These are phyloP conservation scores for Fusarium staphyleae DNA, from an alignment of 2,329 filamentous ascomycete genomes.

Conservation along the genomic window DNA sequence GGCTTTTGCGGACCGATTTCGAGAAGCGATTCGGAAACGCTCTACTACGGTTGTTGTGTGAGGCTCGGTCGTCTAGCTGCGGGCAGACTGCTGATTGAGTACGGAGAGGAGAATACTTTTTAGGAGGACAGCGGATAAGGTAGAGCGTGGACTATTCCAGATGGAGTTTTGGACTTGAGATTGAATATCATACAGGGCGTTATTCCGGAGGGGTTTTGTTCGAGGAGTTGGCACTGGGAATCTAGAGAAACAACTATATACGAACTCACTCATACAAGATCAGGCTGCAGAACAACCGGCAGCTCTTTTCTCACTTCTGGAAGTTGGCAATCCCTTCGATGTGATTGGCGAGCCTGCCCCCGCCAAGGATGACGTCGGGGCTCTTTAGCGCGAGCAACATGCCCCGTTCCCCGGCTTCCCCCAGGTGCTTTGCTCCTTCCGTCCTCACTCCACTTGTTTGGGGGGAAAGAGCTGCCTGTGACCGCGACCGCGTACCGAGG, in stretches of 20 bases:
- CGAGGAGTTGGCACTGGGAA: neutral
- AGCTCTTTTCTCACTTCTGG: neutral
- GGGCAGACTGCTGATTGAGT: neutral
- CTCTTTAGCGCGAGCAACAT: conserved; percentile 28
- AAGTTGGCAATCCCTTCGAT: conserved; percentile 33
- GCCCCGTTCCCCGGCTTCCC: conserved; percentile 25
- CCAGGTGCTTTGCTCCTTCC: neutral
- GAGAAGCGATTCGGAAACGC: conserved; percentile 53
- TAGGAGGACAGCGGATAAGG: neutral
- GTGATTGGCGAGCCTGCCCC: conserved; percentile 35
- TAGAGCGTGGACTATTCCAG: neutral
- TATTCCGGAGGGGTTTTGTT: neutral
- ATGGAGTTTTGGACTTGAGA: neutral
- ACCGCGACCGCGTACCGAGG: conserved; percentile 38
- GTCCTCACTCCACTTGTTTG: conserved; percentile 5
- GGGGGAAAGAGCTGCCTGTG: conserved; percentile 21
- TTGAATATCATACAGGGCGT: neutral
- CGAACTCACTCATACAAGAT: too few relatives aligned
- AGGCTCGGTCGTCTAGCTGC: neutral
- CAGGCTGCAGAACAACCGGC: too few relatives aligned
- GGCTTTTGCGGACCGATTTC: conserved; percentile 61
- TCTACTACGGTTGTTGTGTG: conserved; percentile 26
- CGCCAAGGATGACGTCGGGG: conserved; percentile 30
- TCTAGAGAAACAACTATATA: too few relatives aligned
- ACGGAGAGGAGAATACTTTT: too few relatives aligned